Evolutionary conservation across 805 yeast genomes (phyloP).

Genomic region (Ogataea zsoltii): DNA sequence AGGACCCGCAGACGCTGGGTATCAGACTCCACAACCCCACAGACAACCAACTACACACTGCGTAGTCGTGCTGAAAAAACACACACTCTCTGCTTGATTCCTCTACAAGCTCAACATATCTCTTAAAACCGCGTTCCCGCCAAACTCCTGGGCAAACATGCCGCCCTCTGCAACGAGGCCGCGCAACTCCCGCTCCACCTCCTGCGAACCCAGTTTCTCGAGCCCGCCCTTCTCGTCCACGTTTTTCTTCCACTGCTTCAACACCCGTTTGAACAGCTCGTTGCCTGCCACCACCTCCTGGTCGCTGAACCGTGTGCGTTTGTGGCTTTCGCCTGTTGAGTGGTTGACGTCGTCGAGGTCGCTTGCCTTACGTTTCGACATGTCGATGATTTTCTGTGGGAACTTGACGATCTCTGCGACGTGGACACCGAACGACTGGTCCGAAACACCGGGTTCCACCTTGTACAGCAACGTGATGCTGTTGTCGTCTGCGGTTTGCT

Average conservation of each 20-base stretch:
- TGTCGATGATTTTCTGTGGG: conserved; percentile 83
- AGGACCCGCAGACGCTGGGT: no score
- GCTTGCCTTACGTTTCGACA: conserved; percentile 93
- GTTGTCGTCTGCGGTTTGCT: conserved; percentile 46
- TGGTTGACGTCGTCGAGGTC: conserved; percentile 68
- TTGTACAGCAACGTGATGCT: conserved; percentile 88
- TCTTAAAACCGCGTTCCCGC: conserved; percentile 20
- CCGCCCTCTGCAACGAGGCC: conserved; percentile 30
- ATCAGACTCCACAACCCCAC: neutral
- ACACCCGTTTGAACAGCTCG: conserved; percentile 46
- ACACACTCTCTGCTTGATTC: no score
- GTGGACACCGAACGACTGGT: conserved; percentile 95
- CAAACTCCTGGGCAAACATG: conserved; percentile 19
- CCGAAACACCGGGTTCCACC: conserved; percentile 95
- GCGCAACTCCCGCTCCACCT: conserved; percentile 42
- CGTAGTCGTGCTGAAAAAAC: neutral
- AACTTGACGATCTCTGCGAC: conserved; percentile 96
- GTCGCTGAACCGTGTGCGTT: conserved; percentile 50
- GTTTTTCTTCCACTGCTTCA: conserved; percentile 54
- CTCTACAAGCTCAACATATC: conserved; percentile 25
- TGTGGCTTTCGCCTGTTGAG: conserved; percentile 39
- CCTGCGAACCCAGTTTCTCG: conserved; percentile 43
- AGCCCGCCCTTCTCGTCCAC: conserved; percentile 46
- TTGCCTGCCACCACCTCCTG: conserved; percentile 58
- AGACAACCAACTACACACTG: no score